Evolutionary conservation across 2,329 filamentous ascomycete species (phyloP).

Genomic region (Epichloe typhina): DNA sequence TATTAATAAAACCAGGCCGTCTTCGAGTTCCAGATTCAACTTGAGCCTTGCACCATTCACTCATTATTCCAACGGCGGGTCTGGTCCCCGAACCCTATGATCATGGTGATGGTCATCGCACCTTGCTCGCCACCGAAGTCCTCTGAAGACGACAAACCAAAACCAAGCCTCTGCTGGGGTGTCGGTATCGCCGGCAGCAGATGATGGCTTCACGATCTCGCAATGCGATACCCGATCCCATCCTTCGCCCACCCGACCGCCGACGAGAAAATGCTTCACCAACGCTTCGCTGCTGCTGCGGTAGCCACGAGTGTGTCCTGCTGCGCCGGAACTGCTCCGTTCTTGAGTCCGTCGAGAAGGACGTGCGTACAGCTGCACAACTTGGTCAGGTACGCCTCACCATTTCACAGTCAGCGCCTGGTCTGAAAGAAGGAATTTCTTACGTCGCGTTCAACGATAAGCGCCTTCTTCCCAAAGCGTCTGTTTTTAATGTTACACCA

Average conservation of each 20-base stretch:
- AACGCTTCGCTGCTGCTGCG: conserved; percentile 67
- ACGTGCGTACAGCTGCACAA: conserved; percentile 74
- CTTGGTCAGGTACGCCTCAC: conserved; percentile 72
- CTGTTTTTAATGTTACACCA: not conserved
- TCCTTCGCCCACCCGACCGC: conserved; percentile 12
- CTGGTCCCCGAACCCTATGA: conserved; percentile 1
- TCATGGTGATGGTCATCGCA: conserved; percentile 5
- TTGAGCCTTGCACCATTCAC: not conserved
- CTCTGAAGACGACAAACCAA: conserved; percentile 1
- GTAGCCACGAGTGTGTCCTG: conserved; percentile 63
- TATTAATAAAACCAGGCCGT: not conserved
- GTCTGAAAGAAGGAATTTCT: not conserved
- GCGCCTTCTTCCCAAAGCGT: not conserved
- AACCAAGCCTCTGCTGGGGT: not conserved
- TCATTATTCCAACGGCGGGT: not conserved
- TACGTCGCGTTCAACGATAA: not conserved
- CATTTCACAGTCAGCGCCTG: not conserved
- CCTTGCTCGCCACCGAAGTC: not conserved
- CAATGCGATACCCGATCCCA: conserved; percentile 7
- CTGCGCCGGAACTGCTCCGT: conserved; percentile 68
- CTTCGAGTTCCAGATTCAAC: not conserved
- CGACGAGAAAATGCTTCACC: conserved; percentile 15
- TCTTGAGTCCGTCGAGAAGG: conserved; percentile 70
- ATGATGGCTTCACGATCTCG: conserved; percentile 5
- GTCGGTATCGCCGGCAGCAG: conserved; percentile 5